Base-by-base conservation (phyloP, 1,284 basidiomycete genomes). In the Sanghuangporus sanghuang region DNA sequence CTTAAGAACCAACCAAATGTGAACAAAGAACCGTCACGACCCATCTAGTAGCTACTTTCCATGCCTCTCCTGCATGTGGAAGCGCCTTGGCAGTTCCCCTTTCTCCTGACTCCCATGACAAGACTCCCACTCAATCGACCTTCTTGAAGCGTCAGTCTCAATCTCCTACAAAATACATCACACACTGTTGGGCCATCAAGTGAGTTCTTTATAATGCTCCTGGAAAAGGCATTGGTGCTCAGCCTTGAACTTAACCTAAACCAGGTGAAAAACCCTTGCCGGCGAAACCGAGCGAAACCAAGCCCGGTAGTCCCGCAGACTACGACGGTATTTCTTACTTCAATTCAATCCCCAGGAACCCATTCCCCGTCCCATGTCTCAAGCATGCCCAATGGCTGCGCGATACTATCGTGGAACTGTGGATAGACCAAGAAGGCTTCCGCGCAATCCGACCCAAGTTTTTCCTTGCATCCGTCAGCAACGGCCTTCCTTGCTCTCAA, bases 361-460 rank as follows among this genome's bases (percentile, higher is more conserved):
- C 14, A 39, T 44, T 64, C 6, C 57, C 59, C 14, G 57, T 59
- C 9, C 64, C 64, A 35, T 62, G 50, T 49, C 61, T 65, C 12
- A 65, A 59, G 42, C 64, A 65, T 16, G 64, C 64, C 1, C 60
- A 59, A 57, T 65, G 64, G 64, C 77, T 90, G 8, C 76, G 79
- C 62, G 76, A 79, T 55, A 76, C 77, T 18, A 74, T 73, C 39
- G 73, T 92, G n/a, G 83, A 89, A 64, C 74, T 93, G 36, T 81
- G 85, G 73, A 85, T 93, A 38, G 92, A 93, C 70, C 91, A 93
- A 73, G 91, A 93, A 74, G 86, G 88, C 6, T 90, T 89, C 68
- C 83, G 89, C 35, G 79, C 81, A 11, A 78, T 86, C 16, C 76
- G 78, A 23, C 83, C 86, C 18, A 73, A 77, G 11, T 86, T 92